These are phyloP conservation scores for Danielozyma ontarioensis DNA, from an alignment of 805 yeast genomes.

Conservation along the genomic window DNA sequence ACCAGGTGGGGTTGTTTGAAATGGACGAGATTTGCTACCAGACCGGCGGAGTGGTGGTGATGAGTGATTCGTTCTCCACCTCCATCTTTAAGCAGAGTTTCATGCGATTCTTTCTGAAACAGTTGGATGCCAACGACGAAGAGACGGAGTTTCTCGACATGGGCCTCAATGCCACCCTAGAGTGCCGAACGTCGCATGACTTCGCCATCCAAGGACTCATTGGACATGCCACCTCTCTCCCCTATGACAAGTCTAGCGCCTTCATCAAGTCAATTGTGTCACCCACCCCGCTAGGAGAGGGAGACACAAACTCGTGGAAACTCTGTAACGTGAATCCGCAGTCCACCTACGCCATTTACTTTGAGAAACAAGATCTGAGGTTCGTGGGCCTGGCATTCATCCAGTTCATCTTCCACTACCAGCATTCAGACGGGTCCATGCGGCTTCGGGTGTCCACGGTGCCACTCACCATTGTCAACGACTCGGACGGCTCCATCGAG, in stretches of 20 bases:
- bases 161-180: slow-evolving; percentile 59
- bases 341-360: slow-evolving; percentile 54
- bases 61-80: slow-evolving; percentile 62
- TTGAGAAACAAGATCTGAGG: slow-evolving; percentile 43
- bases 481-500: slow-evolving; percentile 37
- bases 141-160: slow-evolving; percentile 36
- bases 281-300: slow-evolving; percentile 39
- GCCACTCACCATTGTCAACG: slow-evolving; percentile 38
- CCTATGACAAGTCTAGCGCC: slow-evolving; percentile 1
- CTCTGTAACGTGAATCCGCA: slow-evolving; percentile 51
- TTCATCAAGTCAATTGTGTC: too few species aligned
- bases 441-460: slow-evolving; percentile 60
- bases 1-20: slow-evolving; percentile 63
- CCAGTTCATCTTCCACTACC: slow-evolving; percentile 58
- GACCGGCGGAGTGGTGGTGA: slow-evolving; percentile 60
- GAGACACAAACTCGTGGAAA: slow-evolving; percentile 57
- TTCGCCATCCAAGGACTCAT: slow-evolving; percentile 54
- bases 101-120: slow-evolving; percentile 43
- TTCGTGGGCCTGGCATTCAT: slow-evolving; percentile 28
- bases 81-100: slow-evolving; percentile 66
- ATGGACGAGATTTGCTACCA: slow-evolving; percentile 54
- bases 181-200: slow-evolving; percentile 47
- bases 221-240: slow-evolving; percentile 55
- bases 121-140: slow-evolving; percentile 16
- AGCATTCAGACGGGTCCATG: slow-evolving; percentile 53